Evolutionary conservation across 768 basidiomycete species (phyloP).

Genomic region (Ramaria sp.): DNA sequence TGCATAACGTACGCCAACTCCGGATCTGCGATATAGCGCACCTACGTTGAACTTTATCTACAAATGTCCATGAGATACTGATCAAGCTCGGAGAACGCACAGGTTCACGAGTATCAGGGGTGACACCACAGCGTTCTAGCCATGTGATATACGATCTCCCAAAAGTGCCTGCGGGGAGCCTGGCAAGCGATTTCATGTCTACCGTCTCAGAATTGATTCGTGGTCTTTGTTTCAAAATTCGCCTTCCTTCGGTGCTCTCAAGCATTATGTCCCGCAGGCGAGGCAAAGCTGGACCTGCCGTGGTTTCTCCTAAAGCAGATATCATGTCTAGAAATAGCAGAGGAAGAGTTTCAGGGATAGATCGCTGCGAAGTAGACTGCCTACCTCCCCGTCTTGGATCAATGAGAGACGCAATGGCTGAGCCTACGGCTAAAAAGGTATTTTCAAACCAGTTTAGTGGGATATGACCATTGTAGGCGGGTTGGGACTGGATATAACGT

Average conservation of each 20-base stretch:
- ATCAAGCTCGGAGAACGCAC: constrained; percentile 32
- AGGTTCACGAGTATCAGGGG: constrained; percentile 87
- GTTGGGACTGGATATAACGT: constrained; percentile 12
- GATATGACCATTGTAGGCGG: constrained; percentile 71
- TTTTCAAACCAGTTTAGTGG: constrained; percentile 77
- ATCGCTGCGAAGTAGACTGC: constrained; percentile 15
- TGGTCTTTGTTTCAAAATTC: constrained; percentile 76
- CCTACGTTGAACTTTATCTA: constrained; percentile 34
- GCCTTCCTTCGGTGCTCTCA: constrained; percentile 68
- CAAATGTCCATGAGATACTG: background rate
- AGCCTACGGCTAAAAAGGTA: constrained; percentile 75
- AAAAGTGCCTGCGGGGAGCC: constrained; percentile 69
- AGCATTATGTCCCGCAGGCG: constrained; percentile 70
- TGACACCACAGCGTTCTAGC: constrained; percentile 80
- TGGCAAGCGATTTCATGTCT: constrained; percentile 53
- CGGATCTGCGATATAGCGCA: constrained; percentile 88
- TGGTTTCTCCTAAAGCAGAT: constrained; percentile 88
- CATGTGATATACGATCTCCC: constrained; percentile 83
- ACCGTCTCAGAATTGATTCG: constrained; percentile 68
- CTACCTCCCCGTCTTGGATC: constrained; percentile 80
- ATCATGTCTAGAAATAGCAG: constrained; percentile 65
- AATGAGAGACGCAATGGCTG: constrained; percentile 68
- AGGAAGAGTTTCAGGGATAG: background rate
- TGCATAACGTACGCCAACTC: constrained; percentile 98
- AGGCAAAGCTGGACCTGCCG: constrained; percentile 70